Conservation (phyloP, 352 stramenopile genomes). For the Phytophthora tubulina region DNA sequence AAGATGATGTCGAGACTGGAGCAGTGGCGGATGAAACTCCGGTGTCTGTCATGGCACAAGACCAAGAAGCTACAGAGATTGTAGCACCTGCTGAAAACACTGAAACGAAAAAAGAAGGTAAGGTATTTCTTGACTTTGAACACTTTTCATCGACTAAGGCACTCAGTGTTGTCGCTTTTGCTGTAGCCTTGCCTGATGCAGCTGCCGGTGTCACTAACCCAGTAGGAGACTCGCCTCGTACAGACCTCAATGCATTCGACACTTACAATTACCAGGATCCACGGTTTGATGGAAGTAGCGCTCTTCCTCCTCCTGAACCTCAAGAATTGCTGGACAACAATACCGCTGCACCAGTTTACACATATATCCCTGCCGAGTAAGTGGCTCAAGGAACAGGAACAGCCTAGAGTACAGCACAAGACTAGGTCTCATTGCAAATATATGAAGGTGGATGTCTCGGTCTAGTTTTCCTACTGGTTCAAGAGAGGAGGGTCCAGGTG, state of each 20-base stretch:
- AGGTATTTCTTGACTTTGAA: background rate
- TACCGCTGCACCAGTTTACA: background rate
- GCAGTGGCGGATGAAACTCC: background rate
- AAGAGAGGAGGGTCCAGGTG: background rate
- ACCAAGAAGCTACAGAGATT: background rate
- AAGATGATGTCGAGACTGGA: conserved; percentile 2
- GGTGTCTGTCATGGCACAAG: background rate
- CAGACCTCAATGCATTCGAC: conserved; percentile 42
- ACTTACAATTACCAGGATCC: conserved; percentile 32
- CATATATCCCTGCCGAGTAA: conserved; percentile 14
- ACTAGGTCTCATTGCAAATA: conserved; percentile 34
- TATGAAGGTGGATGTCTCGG: conserved; percentile 15
- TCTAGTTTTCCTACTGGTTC: conserved; percentile 19
- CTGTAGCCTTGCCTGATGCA: background rate
- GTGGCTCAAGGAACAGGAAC: background rate
- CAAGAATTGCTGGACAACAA: conserved; percentile 9
- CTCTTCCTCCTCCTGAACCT: conserved; percentile 30
- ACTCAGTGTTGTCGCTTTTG: background rate
- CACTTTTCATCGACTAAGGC: background rate
- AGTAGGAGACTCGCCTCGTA: background rate
- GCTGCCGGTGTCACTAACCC: background rate
- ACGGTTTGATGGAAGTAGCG: conserved; percentile 26
- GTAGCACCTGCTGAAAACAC: too few relatives aligned
- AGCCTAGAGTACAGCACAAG: conserved; percentile 2
- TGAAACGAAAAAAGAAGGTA: conserved; percentile 19